Evolutionary conservation across 2,329 filamentous ascomycete genomes (phyloP), one percentile per base, ranked within the genome.

Genomic region (Colletotrichum phormii): DNA sequence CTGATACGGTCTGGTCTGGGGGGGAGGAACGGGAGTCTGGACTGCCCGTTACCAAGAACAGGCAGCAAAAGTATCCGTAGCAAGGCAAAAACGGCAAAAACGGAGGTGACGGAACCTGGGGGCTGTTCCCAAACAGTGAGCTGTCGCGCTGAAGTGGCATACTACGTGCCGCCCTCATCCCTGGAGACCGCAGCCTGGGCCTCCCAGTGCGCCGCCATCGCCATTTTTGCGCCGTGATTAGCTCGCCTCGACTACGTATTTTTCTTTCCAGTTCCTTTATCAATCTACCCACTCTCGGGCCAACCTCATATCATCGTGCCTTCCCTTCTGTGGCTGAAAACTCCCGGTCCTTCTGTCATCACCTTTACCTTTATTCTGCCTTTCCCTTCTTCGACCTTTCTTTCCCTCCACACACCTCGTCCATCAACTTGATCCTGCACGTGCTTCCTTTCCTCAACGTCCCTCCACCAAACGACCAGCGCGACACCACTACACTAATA

Each of bases 251-350:
- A 64, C 46, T 64, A 31, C 29, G 42, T 26, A 2, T 63, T 54
- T 53, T n/a, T 54, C 61, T 35, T 13, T 42, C 26, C 26, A 29
- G 3, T 29, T 29, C 13, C 64, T 70, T 72, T 71, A 73, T 73
- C 66, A 73, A 71, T 53, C 54, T 72, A 65, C 70, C 70, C 66
- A 73, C 61, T 46, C 46, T 46, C 46, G 18, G 49, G 33, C 15
- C 66, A 46, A 46, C 33, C 46, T 70, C 64, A 60, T 49, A 61
- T 61, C 61, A 53, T 71, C 66, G 60, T 53, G 26, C 59, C 53
- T 35, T 57, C 46, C 54, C 37, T 64, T 65, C 37, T 15, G 46
- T 31, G 18, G 46, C 58, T 68, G 69, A 31, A 31, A 26, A 35
- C 29, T 29, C 12, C 11, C 60, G 12, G 61, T 13, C 61, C 42